Conservation (phyloP, 352 stramenopile species). For the Phytophthora constricta region DNA sequence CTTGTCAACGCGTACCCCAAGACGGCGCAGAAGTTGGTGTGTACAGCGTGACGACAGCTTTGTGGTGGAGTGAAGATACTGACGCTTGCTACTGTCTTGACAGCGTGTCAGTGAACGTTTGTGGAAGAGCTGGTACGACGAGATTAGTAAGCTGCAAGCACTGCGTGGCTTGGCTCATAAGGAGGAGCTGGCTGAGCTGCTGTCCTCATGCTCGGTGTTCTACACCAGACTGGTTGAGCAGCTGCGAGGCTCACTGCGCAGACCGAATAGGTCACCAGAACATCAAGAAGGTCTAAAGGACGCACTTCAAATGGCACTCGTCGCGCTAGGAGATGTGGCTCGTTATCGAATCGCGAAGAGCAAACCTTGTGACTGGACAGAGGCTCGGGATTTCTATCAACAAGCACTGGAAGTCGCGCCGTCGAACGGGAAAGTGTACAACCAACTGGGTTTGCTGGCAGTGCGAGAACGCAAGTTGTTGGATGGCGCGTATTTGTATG, state of each 20-base stretch:
- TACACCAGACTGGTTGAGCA: constrained; percentile 33
- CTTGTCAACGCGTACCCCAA: constrained; percentile 46
- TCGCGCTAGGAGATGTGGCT: constrained; percentile 58
- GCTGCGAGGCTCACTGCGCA: constrained; percentile 24
- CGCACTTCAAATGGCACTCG: constrained; percentile 51
- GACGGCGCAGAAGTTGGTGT: constrained; percentile 40
- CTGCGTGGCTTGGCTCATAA: background rate
- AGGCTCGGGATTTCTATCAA: constrained; percentile 43
- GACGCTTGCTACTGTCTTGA: constrained; percentile 6
- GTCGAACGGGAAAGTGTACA: constrained; percentile 63
- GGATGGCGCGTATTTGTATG: constrained; percentile 53
- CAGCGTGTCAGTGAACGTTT: constrained; percentile 62
- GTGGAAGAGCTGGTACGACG: constrained; percentile 72
- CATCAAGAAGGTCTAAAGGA: constrained; percentile 29
- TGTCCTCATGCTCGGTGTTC: constrained; percentile 30
- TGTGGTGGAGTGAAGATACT: background rate
- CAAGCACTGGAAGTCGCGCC: constrained; percentile 44
- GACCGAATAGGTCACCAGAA: constrained; percentile 5
- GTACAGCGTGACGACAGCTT: background rate
- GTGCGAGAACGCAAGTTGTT: constrained; percentile 41
- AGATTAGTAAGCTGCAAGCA: constrained; percentile 49
- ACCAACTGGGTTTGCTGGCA: constrained; percentile 60
- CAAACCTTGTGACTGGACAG: constrained; percentile 33
- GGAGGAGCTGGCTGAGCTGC: background rate
- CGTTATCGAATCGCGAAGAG: constrained; percentile 35